Percentiles rank a stretch among this genome's conserved stretches.
Evolutionary conservation across 2,329 filamentous ascomycete species (phyloP).

Genomic region (Chrysoporthe deuterocubensis): DNA sequence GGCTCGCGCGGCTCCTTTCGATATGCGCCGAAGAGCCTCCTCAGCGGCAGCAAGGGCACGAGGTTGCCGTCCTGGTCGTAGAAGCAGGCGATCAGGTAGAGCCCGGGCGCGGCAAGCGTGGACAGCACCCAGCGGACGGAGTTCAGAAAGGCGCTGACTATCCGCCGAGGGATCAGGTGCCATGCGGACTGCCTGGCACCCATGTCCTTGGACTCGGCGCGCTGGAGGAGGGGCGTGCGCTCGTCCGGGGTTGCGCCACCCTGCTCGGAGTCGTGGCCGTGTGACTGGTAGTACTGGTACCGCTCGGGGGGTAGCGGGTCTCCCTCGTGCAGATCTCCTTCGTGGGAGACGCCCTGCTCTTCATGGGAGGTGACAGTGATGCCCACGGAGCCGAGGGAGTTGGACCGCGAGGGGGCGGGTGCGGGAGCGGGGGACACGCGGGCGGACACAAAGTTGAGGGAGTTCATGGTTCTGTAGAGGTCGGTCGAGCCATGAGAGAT

Average conservation of each 20-base stretch:
- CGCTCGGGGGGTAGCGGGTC: slow-evolving; percentile 38
- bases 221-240: slow-evolving; percentile 68
- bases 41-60: slow-evolving; percentile 74
- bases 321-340: slow-evolving; percentile 39
- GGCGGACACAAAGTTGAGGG: slow-evolving; percentile 89
- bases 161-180: slow-evolving; percentile 66
- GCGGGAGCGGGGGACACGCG: slow-evolving; percentile 70
- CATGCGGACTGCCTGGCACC: slow-evolving; percentile 50
- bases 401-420: slow-evolving; percentile 61
- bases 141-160: slow-evolving; percentile 73
- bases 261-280: slow-evolving; percentile 30
- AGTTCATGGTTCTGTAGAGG: slow-evolving; percentile 80
- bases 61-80: slow-evolving; percentile 81
- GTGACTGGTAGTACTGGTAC: slow-evolving; percentile 43
- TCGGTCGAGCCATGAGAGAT: slow-evolving; percentile 57
- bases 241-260: slow-evolving; percentile 55
- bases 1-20: slow-evolving; percentile 54
- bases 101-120: slow-evolving; percentile 76
- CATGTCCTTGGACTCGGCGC: slow-evolving; percentile 37
- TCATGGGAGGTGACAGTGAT: slow-evolving; percentile 50
- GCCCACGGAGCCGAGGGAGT: slow-evolving; percentile 61
- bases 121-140: slow-evolving; percentile 79
- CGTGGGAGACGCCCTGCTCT: slow-evolving; percentile 38
- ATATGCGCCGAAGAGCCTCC: slow-evolving; percentile 61
- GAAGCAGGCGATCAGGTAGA: slow-evolving; percentile 82